Base-by-base conservation (phyloP, 805 yeast species). In the Barnettozyma salicaria region DNA sequence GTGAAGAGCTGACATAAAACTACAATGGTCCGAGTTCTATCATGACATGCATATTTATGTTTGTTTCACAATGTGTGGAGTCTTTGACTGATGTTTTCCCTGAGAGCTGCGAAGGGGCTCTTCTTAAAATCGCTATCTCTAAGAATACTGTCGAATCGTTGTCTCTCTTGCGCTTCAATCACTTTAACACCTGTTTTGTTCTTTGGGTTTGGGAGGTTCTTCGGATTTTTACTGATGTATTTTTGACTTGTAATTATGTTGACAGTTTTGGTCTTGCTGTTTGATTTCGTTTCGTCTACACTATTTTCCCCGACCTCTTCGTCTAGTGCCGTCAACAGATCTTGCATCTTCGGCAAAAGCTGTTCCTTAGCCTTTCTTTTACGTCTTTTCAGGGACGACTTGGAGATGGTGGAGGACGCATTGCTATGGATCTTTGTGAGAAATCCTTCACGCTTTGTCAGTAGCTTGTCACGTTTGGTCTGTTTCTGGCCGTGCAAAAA, bases 331-430 rank as follows among this genome's bases (percentile, higher is more conserved):
- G 64, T 63, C 37, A 78, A 61, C 30, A 83, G 58, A 46, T 83
- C 92, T 36, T 69, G 65, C 74, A 83, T 69, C 49, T 77, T 71
- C 5, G 89, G 86, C 48, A 73, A 74, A 42, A 84, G 61, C 46
- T 78, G 74, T 39, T 80, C 82, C 48, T 71, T 73, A 33, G 68
- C 65, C 48, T 69, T 73, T 45, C 84, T 74, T 49, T 79, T 78
- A 46, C 86, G 69, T 56, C 80, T 68, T 52, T 86, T 69, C 4
- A 70, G 43, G 0, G 87, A 65, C 6, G 86, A 77, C 53, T 82
- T 83, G 16, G 87, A 78, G 29, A 83, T 67, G 17, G 74, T 72
- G 13, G 27, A 24, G 1, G 58, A 52, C 34, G 60, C 61, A 41
- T 56, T 52, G 19, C 60, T 61, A 5, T 36, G 35, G 41, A 69